Evolutionary conservation across 192 early-diverging fungal genomes (phyloP).

Genomic region (Coemansia sp.): DNA sequence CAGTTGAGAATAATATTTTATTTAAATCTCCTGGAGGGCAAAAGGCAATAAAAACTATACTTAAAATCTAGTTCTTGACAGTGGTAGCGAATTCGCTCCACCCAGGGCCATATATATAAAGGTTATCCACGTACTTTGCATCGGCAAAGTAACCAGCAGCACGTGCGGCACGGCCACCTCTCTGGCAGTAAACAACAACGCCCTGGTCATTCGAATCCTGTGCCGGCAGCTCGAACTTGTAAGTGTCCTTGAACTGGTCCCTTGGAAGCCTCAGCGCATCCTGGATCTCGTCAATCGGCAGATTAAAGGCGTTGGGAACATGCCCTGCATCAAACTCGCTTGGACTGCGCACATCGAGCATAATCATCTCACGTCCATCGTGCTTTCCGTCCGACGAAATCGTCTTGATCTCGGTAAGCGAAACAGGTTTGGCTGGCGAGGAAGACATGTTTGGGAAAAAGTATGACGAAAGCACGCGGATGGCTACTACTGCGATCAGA

Average conservation of each 20-base stretch:
- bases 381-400: slow-evolving; percentile 17
- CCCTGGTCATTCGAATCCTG: slow-evolving; percentile 8
- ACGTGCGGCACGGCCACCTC: slow-evolving; percentile 22
- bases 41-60: no score
- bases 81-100: slow-evolving; percentile 22
- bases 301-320: slow-evolving; percentile 24
- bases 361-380: slow-evolving; percentile 10
- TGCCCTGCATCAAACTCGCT: slow-evolving; percentile 23
- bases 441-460: slow-evolving; percentile 25
- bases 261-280: slow-evolving; percentile 18
- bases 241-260: slow-evolving; percentile 17
- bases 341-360: slow-evolving; percentile 34
- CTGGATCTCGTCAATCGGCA: slow-evolving; percentile 25
- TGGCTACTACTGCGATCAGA: slow-evolving; percentile 8
- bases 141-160: slow-evolving; percentile 14
- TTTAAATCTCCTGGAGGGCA: no score
- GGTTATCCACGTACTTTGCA: slow-evolving; percentile 20
- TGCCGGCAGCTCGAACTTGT: slow-evolving; percentile 21
- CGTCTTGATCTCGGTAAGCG: slow-evolving; percentile 13
- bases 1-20: no score
- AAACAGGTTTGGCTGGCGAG: slow-evolving; percentile 13
- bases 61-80: neutral
- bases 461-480: slow-evolving; percentile 10
- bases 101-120: slow-evolving; percentile 32
- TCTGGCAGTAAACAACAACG: slow-evolving; percentile 30